phyloP scores from a whole-genome alignment of 2,329 filamentous ascomycete species.

The Pseudopyricularia cyperi region DNA sequence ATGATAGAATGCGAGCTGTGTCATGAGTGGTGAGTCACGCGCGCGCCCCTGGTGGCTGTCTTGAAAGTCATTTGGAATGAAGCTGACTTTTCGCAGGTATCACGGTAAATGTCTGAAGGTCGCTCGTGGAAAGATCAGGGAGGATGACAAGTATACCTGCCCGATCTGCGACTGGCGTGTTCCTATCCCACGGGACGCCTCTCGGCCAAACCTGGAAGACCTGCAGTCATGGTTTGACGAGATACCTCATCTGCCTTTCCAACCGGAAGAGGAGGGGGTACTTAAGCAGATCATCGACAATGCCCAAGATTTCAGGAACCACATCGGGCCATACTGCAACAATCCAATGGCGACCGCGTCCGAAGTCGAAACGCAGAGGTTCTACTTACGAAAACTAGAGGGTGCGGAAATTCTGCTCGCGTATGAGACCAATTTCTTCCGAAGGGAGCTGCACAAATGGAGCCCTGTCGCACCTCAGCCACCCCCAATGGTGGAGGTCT shows the following conservation, averaged over 20 bases:
- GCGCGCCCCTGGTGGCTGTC: not conserved
- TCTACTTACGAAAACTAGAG: constrained; percentile 94
- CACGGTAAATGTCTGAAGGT: constrained; percentile 98
- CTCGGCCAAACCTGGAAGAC: constrained; percentile 88
- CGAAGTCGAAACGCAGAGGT: constrained; percentile 80
- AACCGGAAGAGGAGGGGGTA: constrained; percentile 85
- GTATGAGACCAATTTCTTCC: constrained; percentile 94
- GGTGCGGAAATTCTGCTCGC: constrained; percentile 87
- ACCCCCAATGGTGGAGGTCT: constrained; percentile 75
- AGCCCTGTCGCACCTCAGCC: constrained; percentile 76
- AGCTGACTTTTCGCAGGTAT: constrained; percentile 46
- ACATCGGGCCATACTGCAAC: constrained; percentile 69
- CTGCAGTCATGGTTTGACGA: constrained; percentile 75
- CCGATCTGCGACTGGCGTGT: constrained; percentile 96
- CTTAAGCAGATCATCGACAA: constrained; percentile 77
- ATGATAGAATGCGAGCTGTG: constrained; percentile 99
- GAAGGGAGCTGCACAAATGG: constrained; percentile 91
- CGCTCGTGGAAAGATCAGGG: constrained; percentile 91
- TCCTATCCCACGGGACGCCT: constrained; percentile 91
- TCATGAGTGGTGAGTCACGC: constrained; percentile 71
- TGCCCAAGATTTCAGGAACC: constrained; percentile 71
- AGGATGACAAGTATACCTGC: constrained; percentile 96
- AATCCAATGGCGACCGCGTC: constrained; percentile 69
- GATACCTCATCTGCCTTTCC: constrained; percentile 70
- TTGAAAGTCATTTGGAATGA: not conserved